Base-by-base conservation (phyloP, 2,329 filamentous ascomycete species). In the Curvularia verruculosa region DNA sequence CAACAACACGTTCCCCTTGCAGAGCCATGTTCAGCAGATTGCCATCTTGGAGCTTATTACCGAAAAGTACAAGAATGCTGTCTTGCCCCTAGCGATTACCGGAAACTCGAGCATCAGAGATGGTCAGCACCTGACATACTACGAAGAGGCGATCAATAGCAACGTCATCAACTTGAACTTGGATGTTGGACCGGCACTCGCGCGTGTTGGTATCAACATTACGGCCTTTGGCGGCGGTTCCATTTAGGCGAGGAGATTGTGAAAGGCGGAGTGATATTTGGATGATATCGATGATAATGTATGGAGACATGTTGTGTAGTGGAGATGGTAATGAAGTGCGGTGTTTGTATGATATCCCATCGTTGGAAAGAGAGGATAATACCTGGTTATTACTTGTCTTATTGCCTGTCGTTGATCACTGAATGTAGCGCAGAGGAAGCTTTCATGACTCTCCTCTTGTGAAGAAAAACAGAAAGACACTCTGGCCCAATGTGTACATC, bases 91-190 rank as follows among this genome's bases (percentile, higher is more conserved):
- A 64, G 70, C 81, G 53, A 80, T 89, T 54, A 71, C 77, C 6
- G 86, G 85, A 50, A 79, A 81, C 53, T 75, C 78, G 28, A 85
- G 86, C 58, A 64, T 77, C 43, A 82, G 83, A 70, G 61, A 68
- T 60, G 84, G 82, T 57, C 68, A 85, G 68, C 73, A 79, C 44
- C 74, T 89, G 50, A 70, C 75, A 36, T 89, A 88, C 74, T 87
- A 84, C 58, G 78, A 81, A 56, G 77, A 82, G 18, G 84, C 85
- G 21, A 80, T 89, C 24, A 77, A 76, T 57, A 76, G 79, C 43
- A 79, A 77, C 58, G 83, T 83, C 59, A 78, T 84, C 69, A 81
- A 79, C 40, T 72, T 87, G 47, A 68, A 80, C 24, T 80, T 89
- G 60, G 76, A 86, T 48, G 65, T 71, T 18, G 69, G 61, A 2